These are phyloP conservation scores for Gaillardinia entomophila DNA, from an alignment of 805 yeast species.

Conservation along the genomic window DNA sequence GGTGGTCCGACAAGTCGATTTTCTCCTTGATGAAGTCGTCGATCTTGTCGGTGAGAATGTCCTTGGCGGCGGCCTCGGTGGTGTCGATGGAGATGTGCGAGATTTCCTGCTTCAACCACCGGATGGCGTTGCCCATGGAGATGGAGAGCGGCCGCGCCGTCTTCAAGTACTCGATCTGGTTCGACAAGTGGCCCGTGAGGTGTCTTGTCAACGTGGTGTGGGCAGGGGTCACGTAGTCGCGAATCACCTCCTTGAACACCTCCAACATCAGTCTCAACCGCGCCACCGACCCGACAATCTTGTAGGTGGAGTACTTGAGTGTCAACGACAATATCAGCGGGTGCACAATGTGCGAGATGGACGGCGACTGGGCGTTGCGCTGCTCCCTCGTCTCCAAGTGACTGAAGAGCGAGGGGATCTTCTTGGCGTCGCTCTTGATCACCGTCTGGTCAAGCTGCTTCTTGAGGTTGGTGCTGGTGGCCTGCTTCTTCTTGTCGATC, in stretches of 20 bases:
- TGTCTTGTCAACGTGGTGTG: constrained; percentile 84
- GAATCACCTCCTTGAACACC: constrained; percentile 75
- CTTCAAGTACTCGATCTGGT: constrained; percentile 88
- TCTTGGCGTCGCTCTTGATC: constrained; percentile 33
- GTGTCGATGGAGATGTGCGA: constrained; percentile 73
- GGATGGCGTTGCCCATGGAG: constrained; percentile 95
- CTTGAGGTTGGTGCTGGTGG: constrained; percentile 46
- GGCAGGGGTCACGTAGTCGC: constrained; percentile 77
- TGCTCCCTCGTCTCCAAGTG: constrained; percentile 79
- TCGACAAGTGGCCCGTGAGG: constrained; percentile 79
- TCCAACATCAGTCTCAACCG: constrained; percentile 80
- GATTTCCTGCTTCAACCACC: constrained; percentile 95
- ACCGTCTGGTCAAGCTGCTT: constrained; percentile 50
- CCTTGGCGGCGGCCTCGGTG: constrained; percentile 63
- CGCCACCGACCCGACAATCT: constrained; percentile 84
- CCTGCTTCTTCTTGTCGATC: constrained; percentile 37
- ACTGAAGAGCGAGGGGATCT: constrained; percentile 64
- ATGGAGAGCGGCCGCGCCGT: constrained; percentile 87
- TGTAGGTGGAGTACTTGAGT: constrained; percentile 73
- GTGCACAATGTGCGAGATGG: constrained; percentile 68
- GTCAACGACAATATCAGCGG: constrained; percentile 78
- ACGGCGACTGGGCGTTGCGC: constrained; percentile 51
- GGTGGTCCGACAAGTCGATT: constrained; percentile 73
- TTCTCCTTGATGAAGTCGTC: constrained; percentile 81
- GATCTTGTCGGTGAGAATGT: constrained; percentile 56